These are phyloP conservation scores for Lactifluus hygrophoroides DNA, from an alignment of 768 basidiomycete species.

Conservation along the genomic window DNA sequence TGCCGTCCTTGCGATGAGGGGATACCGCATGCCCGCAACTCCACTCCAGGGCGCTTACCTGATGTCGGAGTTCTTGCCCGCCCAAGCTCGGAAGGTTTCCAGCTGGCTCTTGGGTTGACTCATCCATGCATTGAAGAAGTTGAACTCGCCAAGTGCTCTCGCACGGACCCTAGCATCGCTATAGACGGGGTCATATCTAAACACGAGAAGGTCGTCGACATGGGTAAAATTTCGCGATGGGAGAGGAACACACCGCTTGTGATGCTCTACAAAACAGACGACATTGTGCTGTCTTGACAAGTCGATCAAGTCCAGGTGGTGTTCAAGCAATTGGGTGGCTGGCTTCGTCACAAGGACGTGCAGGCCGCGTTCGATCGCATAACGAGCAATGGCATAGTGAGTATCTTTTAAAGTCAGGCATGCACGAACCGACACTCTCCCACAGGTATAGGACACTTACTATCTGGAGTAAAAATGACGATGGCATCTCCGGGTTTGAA, in stretches of 20 bases:
- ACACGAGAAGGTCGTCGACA: background rate
- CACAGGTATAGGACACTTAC: conserved; percentile 34
- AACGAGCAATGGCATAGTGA: conserved; percentile 76
- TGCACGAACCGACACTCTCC: background rate
- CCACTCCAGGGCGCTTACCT: conserved; percentile 41
- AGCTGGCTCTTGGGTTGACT: conserved; percentile 93
- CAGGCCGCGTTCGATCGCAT: conserved; percentile 76
- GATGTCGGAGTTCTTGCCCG: conserved; percentile 90
- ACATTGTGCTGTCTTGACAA: conserved; percentile 74
- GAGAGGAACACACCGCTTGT: conserved; percentile 53
- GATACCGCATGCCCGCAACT: background rate
- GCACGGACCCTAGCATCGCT: conserved; percentile 81
- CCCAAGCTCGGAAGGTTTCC: conserved; percentile 93
- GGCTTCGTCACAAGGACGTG: conserved; percentile 94
- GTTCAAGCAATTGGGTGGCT: conserved; percentile 74
- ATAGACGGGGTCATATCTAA: conserved; percentile 82
- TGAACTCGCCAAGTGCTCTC: conserved; percentile 76
- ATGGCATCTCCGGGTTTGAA: conserved; percentile 80
- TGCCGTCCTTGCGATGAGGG: conserved; percentile 23
- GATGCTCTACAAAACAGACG: conserved; percentile 58
- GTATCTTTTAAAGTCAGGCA: conserved; percentile 43
- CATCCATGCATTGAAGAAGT: conserved; percentile 97
- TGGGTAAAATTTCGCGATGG: background rate
- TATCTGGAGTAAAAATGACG: conserved; percentile 89
- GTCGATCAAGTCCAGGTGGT: conserved; percentile 71